Base-by-base conservation (phyloP, 495 filamentous ascomycete genomes). In the Evernia prunastri region DNA sequence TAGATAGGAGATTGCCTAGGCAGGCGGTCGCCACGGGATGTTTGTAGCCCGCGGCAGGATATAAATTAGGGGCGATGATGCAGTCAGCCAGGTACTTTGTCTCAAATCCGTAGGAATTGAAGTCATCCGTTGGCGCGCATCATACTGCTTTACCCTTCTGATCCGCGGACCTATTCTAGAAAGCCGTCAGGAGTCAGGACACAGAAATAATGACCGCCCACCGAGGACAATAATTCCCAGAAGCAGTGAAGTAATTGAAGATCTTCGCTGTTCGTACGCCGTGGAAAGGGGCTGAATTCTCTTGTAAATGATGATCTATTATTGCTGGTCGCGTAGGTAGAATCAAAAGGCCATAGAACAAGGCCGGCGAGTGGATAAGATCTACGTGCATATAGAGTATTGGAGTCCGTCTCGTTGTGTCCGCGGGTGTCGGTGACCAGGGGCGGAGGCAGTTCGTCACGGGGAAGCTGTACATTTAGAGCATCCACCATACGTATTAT, bases 211-310 rank as follows among this genome's bases (percentile, higher is more conserved):
- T 35, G 17, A 31, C 43, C 25, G 51, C 37, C 20, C 36, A 29
- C 49, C 37, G 47, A 23, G 33, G 25, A 56, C 37, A 7, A 40
- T 57, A 7, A 40, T 57, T 18, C 37, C 37, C n/a, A n/a, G n/a
- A n/a, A n/a, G n/a, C n/a, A n/a, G n/a, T 63, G 29, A 40, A 45
- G 13, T 13, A 27, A 43, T 27, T 15, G 20, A 37, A 6, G n/a
- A 56, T 45, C 39, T 0, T 57, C 61, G 29, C 33, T 18, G 2
- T 54, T 45, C 37, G 40, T 57, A 35, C 61, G 27, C 57, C 43
- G 53, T 29, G 25, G 18, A 63, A 47, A 57, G 61, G 61, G 61
- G 61, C 61, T 57, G 36, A 63, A 29, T 47, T 40, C 33, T 36
- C 49, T 36, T n/a, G n/a, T n/a, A 27, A 45, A 15, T 20, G 33